Base-by-base conservation (phyloP, 352 stramenopile genomes). In the Pythium dissotocum region DNA sequence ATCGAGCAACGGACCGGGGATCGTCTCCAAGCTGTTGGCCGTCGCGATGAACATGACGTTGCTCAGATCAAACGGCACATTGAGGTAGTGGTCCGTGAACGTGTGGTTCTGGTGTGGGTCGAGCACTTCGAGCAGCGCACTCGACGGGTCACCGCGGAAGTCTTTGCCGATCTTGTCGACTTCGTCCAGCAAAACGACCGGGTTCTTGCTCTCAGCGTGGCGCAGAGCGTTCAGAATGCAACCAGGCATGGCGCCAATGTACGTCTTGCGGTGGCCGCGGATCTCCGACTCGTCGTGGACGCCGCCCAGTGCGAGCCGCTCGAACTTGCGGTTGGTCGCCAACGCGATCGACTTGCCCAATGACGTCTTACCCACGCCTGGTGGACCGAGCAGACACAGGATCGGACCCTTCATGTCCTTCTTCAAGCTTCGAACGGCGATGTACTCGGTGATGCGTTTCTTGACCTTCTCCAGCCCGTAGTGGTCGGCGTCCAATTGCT, bases 61-160 rank as follows among this genome's bases (percentile, higher is more conserved):
- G 67, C 83, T 94, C n/a, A 96, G 71, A 61, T 96, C 87, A 61
- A 95, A 95, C n/a, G 88, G 87, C 7, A 93, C 80, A 55, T 93
- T 93, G 16, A 94, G 58, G 71, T 94, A 96, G 70, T 95, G 87
- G 36, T 96, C 88, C 33, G 81, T 89, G 63, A 96, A 96, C 16
- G 88, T 90, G 71, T 91, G 75, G 73, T 95, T 95, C 67, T 96
- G 88, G 59, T 93, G 80, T 33, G 88, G 88, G 44, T 96, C 88
- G 30, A 96, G 76, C n/a, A 96, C 85, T 73, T 96, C 88, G 21
- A 96, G 71, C 36, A 96, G 73, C 36, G 88, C 88, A 63, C 77
- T 90, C 1, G 77, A 77, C 26, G 83, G 83, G 36, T 91, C 80
- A 0, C 82, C 81, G 44, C 83, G 82, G 52, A 89, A 88, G 44